Evolutionary conservation across 108 stramenopile genomes (phyloP).

Genomic region (Asterionellopsis glacialis): DNA sequence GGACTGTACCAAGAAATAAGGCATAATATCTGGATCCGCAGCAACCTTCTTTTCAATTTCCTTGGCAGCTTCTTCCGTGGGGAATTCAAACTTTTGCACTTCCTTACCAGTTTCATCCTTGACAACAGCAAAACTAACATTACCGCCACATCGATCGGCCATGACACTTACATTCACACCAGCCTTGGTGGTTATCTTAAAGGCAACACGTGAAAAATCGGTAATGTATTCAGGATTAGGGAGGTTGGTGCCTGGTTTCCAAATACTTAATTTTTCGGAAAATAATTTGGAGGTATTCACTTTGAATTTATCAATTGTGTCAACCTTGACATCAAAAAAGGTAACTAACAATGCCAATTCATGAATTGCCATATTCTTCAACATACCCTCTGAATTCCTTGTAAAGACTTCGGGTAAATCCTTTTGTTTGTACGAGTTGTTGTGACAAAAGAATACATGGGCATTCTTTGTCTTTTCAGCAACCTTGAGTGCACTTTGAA

Average conservation of each 20-base stretch:
- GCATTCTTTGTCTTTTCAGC: constrained; percentile 18
- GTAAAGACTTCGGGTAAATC: constrained; percentile 77
- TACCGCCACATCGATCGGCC: constrained; percentile 85
- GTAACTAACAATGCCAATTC: constrained; percentile 74
- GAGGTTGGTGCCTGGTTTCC: constrained; percentile 11
- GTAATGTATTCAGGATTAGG: constrained; percentile 39
- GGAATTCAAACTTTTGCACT: constrained; percentile 55
- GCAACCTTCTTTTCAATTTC: constrained; percentile 35
- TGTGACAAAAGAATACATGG: constrained; percentile 70
- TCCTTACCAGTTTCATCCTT: constrained; percentile 46
- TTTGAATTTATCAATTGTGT: constrained; percentile 48
- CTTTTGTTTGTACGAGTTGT: constrained; percentile 65
- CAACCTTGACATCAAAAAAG: constrained; percentile 71
- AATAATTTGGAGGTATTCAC: constrained; percentile 63
- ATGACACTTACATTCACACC: constrained; percentile 57
- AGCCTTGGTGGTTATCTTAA: constrained; percentile 56
- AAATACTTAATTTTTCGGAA: constrained; percentile 43
- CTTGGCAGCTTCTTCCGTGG: constrained; percentile 48
- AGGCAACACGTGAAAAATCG: constrained; percentile 67
- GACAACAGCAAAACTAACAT: constrained; percentile 67
- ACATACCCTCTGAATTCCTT: constrained; percentile 82
- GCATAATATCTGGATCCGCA: constrained; percentile 66
- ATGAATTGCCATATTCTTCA: constrained; percentile 91
- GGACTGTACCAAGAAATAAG: constrained; percentile 81
- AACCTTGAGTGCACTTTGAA: constrained; percentile 42